Evolutionary conservation across 768 basidiomycete genomes (phyloP).

Genomic region (Podaxis mareebaensis): DNA sequence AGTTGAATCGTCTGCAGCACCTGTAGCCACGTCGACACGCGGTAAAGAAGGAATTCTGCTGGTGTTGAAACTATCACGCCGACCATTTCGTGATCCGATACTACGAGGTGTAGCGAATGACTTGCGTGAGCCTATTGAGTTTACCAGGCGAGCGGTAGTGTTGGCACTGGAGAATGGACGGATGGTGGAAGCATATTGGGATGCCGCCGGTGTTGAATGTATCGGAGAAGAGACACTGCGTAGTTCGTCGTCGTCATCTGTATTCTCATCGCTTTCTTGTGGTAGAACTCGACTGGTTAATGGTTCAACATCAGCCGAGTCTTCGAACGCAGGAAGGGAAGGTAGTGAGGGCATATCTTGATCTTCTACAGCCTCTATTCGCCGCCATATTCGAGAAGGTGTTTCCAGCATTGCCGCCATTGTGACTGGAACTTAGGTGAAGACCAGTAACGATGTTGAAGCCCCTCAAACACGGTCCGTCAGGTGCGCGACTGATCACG

Average conservation of each 20-base stretch:
- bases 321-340: slow-evolving; percentile 71
- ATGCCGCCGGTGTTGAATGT: slow-evolving; percentile 65
- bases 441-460: neutral
- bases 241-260: slow-evolving; percentile 39
- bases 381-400: slow-evolving; percentile 81
- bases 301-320: slow-evolving; percentile 46
- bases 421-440: neutral
- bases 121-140: slow-evolving; percentile 50
- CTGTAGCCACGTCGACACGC: slow-evolving; percentile 32
- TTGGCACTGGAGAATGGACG: slow-evolving; percentile 45
- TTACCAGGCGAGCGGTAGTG: slow-evolving; percentile 51
- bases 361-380: slow-evolving; percentile 76
- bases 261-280: slow-evolving; percentile 32
- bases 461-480: neutral
- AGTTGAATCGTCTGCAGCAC: slow-evolving; percentile 34
- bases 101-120: slow-evolving; percentile 41
- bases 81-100: slow-evolving; percentile 32
- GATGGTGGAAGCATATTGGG: slow-evolving; percentile 50
- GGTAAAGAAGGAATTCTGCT: slow-evolving; percentile 60
- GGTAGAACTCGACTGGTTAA: slow-evolving; percentile 26
- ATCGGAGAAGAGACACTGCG: slow-evolving; percentile 49
- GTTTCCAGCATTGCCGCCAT: slow-evolving; percentile 71
- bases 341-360: slow-evolving; percentile 82
- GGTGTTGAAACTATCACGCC: slow-evolving; percentile 56
- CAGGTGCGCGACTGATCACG: neutral